Evolutionary conservation across 116 monocot genomes (phyloP), one percentile per base, ranked within the genome.

Genomic region (Iris pallida): DNA sequence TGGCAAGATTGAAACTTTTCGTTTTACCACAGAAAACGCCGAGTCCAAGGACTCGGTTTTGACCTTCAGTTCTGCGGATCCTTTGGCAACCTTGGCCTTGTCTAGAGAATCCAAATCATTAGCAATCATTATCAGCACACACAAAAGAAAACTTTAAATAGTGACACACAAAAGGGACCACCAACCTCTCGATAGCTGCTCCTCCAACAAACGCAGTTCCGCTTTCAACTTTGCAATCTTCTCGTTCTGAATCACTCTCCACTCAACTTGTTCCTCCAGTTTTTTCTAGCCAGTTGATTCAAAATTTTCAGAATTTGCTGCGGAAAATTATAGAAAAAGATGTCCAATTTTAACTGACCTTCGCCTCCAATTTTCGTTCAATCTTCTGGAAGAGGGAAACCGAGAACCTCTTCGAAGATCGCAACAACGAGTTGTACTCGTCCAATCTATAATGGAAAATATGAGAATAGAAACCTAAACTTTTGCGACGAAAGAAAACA

Each of bases 181-280:
- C 70, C 59, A 64, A 94, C 94, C 87, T 87, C 83, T 68, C 46
- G 70, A 65, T 20, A 87, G 78, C 73, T 85, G 73, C 69, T 75
- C 81, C 75, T 90, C 72, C 69, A 85, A 64, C 63, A 67, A 59
- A 68, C 48, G 46, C 20, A 87, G 64, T 18, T 47, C 71, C 18
- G 79, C 80, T 57, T 73, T 90, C 81, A 90, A 60, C 61, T 75
- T 78, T 19, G 61, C 68, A 15, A 85, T 75, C 67, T 94, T 83
- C 45, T 87, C 85, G 16, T 73, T 80, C 61, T 88, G 81, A 45
- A 61, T 42, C 9, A 75, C 60, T 72, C 78, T 82, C 94, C 94
- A 94, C 41, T 77, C 77, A 62, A 43, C 57, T 77, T 83, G 85
- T 42, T 90, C 79, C 51, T 85, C 85, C 49, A 85, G 71, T 79